phyloP scores from a whole-genome alignment of 148 eudicot genomes.

The Vaccinium corymbosum region DNA sequence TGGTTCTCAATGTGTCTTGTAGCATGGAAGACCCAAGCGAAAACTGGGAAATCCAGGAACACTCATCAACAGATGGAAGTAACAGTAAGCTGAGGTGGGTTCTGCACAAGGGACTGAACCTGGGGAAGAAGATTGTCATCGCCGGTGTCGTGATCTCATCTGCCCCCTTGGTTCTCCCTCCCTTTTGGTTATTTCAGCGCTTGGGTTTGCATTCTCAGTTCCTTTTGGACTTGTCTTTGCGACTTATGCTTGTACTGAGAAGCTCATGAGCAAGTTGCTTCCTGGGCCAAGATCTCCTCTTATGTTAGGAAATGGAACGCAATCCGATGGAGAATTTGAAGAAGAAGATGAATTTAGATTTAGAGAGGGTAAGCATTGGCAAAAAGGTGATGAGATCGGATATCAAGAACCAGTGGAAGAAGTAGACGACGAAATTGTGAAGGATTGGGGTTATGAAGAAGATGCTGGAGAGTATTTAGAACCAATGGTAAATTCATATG shows the following conservation, averaged over 20 bases:
- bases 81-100: slow-evolving; percentile 33
- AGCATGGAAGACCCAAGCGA: slow-evolving; percentile 41
- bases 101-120: slow-evolving; percentile 36
- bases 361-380: background rate
- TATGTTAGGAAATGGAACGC: slow-evolving; percentile 11
- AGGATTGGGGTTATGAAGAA: slow-evolving; percentile 36
- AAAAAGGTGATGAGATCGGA: background rate
- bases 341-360: slow-evolving; percentile 10
- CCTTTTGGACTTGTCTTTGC: slow-evolving; percentile 56
- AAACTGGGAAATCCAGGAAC: slow-evolving; percentile 29
- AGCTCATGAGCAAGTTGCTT: slow-evolving; percentile 64
- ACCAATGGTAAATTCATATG: background rate
- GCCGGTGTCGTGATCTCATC: slow-evolving; percentile 60
- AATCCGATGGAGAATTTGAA: slow-evolving; percentile 19
- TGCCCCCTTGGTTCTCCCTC: slow-evolving; percentile 67
- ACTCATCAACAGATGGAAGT: slow-evolving; percentile 8
- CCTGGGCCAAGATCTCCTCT: slow-evolving; percentile 27
- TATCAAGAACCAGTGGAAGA: slow-evolving; percentile 8
- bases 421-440: slow-evolving; percentile 16
- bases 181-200: slow-evolving; percentile 57
- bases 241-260: slow-evolving; percentile 61
- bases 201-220: slow-evolving; percentile 55
- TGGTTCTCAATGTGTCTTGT: background rate
- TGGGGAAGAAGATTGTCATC: slow-evolving; percentile 58
- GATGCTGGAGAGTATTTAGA: slow-evolving; percentile 23